Evolutionary conservation across 805 yeast species (phyloP).

Genomic region (Myxozyma vanderwaltii): DNA sequence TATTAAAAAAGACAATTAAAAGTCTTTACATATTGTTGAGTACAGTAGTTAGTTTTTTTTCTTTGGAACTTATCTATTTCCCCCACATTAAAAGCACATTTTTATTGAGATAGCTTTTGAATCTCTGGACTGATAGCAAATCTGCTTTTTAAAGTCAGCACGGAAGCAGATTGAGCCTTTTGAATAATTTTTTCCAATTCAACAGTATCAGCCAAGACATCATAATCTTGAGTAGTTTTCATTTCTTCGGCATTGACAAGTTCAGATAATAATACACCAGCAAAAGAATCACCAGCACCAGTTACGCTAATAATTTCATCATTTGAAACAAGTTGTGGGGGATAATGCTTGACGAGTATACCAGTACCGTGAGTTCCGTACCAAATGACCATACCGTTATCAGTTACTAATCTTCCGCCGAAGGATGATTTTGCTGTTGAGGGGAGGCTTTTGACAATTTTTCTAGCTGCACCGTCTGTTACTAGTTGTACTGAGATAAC

Average conservation of each 20-base stretch:
- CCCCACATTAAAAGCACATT: neutral
- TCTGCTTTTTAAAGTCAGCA: conserved; percentile 26
- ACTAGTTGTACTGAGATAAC: conserved; percentile 49
- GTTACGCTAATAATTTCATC: conserved; percentile 62
- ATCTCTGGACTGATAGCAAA: conserved; percentile 29
- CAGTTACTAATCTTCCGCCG: neutral
- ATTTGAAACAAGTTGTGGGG: neutral
- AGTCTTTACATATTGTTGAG: no score
- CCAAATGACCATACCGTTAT: conserved; percentile 31
- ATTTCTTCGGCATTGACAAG: conserved; percentile 31
- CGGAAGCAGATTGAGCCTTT: conserved; percentile 29
- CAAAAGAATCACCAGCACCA: conserved; percentile 86
- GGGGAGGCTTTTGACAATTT: neutral
- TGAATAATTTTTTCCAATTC: conserved; percentile 13
- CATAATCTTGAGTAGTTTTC: conserved; percentile 25
- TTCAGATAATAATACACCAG: conserved; percentile 61
- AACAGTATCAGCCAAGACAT: conserved; percentile 31
- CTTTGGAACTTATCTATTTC: neutral
- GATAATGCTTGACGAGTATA: conserved; percentile 3
- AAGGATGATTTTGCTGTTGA: neutral
- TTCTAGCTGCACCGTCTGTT: neutral
- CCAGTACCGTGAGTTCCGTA: conserved; percentile 23
- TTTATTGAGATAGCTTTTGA: neutral
- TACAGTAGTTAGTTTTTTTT: neutral
- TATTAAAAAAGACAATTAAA: no score